Percentiles rank a stretch among this genome's conserved stretches.
Conservation (phyloP, 2,329 filamentous ascomycete species). For the Hypoxylon sp. region DNA sequence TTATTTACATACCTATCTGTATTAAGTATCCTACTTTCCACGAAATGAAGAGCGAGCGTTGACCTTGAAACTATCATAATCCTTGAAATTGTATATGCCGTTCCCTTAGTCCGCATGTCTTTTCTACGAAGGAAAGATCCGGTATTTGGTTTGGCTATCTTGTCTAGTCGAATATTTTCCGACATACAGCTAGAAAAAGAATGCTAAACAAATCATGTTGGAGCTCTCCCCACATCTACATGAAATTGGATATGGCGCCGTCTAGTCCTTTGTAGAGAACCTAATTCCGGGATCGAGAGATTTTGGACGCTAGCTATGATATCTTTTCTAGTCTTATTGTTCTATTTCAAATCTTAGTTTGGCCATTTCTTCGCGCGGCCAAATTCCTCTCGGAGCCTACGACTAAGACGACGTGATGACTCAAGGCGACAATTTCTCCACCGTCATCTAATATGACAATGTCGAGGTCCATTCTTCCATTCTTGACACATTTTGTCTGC, state of each 20-base stretch:
- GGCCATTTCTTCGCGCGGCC: conserved; percentile 42
- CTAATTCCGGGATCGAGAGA: not conserved
- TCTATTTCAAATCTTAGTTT: conserved; percentile 36
- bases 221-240: not conserved
- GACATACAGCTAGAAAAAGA: no score
- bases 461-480: conserved; percentile 50
- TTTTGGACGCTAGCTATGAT: not conserved
- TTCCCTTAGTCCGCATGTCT: not conserved
- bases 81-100: not conserved
- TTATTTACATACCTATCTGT: no score
- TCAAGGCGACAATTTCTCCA: conserved; percentile 52
- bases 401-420: conserved; percentile 53
- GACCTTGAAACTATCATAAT: no score
- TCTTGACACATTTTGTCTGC: conserved; percentile 27
- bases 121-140: no score
- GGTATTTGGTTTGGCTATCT: no score
- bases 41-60: not conserved
- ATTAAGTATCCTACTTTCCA: no score
- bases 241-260: not conserved
- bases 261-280: not conserved
- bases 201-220: not conserved
- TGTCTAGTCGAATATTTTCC: no score
- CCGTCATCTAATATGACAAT: conserved; percentile 50
- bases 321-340: not conserved
- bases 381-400: conserved; percentile 51